Conservation (phyloP, 164 flowering plant species). For the Stephania cephalantha region DNA sequence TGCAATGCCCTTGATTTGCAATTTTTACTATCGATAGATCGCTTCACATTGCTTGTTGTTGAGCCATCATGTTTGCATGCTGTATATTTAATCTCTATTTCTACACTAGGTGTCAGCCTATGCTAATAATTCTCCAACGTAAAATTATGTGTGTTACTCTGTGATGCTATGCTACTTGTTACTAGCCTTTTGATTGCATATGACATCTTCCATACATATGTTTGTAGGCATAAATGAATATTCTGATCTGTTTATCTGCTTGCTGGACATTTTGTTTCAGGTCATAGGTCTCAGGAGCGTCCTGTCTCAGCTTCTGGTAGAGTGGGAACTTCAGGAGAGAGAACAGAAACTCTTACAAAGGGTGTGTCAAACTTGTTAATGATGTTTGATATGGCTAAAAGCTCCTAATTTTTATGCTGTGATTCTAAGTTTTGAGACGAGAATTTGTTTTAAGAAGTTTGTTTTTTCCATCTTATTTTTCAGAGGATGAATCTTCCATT, state of each 20-base stretch:
- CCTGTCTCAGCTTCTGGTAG: slow-evolving; percentile 60
- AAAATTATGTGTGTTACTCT: background rate
- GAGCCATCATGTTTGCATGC: background rate
- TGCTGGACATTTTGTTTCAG: slow-evolving; percentile 26
- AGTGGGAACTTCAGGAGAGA: slow-evolving; percentile 27
- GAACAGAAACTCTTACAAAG: slow-evolving; percentile 24
- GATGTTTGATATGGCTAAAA: background rate
- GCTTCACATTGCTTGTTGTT: background rate
- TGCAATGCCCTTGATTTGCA: background rate
- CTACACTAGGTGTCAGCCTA: background rate
- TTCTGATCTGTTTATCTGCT: background rate
- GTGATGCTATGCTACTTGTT: background rate
- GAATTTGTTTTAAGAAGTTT: background rate
- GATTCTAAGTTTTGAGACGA: background rate
- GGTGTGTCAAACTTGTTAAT: slow-evolving; percentile 30
- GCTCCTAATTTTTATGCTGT: background rate
- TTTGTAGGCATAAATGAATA: background rate
- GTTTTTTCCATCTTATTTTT: slow-evolving; percentile 6
- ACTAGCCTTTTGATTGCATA: background rate
- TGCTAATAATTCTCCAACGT: background rate
- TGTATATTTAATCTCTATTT: background rate
- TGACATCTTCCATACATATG: background rate
- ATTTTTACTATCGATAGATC: background rate
- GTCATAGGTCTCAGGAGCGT: slow-evolving; percentile 41
- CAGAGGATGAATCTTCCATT: slow-evolving; percentile 37